phyloP scores from a whole-genome alignment of 2,329 filamentous ascomycete genomes.

The Capronia coronata region DNA sequence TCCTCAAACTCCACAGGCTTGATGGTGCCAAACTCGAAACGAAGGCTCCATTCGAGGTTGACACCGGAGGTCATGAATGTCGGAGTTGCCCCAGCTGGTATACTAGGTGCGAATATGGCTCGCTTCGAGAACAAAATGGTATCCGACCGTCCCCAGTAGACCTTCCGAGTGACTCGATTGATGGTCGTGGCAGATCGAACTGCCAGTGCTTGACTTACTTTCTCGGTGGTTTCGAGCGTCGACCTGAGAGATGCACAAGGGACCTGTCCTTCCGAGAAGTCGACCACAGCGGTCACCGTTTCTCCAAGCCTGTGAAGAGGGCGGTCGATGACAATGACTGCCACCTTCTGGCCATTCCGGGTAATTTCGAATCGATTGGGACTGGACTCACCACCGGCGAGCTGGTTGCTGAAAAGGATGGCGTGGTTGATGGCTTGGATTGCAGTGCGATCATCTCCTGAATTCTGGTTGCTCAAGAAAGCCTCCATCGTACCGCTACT shows the following conservation, averaged over 20 bases:
- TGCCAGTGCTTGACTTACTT: conserved; percentile 70
- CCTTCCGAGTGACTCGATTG: conserved; percentile 74
- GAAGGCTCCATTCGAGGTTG: conserved; percentile 77
- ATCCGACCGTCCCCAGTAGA: conserved; percentile 71
- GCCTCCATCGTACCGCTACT: conserved; percentile 24
- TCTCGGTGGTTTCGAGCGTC: conserved; percentile 79
- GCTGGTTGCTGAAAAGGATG: conserved; percentile 73
- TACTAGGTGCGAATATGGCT: conserved; percentile 72
- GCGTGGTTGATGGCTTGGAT: conserved; percentile 87
- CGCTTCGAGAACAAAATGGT: conserved; percentile 74
- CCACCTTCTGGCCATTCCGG: conserved; percentile 83
- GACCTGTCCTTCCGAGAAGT: conserved; percentile 71
- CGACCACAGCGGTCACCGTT: conserved; percentile 72
- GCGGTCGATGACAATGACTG: conserved; percentile 79
- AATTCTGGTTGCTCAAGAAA: conserved; percentile 6
- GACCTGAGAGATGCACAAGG: conserved; percentile 80
- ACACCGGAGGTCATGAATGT: conserved; percentile 89
- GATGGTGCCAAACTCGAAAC: conserved; percentile 87
- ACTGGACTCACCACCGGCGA: conserved; percentile 63
- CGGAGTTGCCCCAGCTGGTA: conserved; percentile 76
- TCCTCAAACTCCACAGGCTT: conserved; percentile 34
- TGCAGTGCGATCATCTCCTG: conserved; percentile 44
- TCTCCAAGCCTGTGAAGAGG: conserved; percentile 87
- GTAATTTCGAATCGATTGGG: conserved; percentile 95
- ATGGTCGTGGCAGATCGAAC: conserved; percentile 81